phyloP scores from a whole-genome alignment of 164 flowering plant species.

The Taxillus chinensis region DNA sequence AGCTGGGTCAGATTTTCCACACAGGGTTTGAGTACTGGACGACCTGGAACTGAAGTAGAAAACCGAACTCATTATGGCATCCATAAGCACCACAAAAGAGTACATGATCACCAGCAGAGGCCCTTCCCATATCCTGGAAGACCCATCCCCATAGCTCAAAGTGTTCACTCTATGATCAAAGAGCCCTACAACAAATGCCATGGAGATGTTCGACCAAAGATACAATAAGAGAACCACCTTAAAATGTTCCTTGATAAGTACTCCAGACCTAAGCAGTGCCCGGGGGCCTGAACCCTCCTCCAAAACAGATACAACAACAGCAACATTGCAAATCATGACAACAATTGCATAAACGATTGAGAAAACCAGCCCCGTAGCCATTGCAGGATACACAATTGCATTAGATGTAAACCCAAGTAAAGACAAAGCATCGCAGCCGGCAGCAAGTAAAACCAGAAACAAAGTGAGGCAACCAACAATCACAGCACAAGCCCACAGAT shows the following conservation, averaged over 20 bases:
- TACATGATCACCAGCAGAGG: conserved; percentile 89
- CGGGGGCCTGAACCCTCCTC: conserved; percentile 83
- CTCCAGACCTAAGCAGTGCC: conserved; percentile 62
- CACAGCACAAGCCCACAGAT: conserved; percentile 56
- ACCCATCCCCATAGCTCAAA: conserved; percentile 95
- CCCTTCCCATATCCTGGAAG: conserved; percentile 96
- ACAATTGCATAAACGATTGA: conserved; percentile 69
- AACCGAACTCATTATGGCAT: conserved; percentile 91
- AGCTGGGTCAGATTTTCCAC: conserved; percentile 25
- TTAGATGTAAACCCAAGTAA: conserved; percentile 39
- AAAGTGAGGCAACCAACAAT: conserved; percentile 46
- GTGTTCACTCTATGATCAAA: conserved; percentile 97
- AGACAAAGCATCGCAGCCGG: conserved; percentile 42
- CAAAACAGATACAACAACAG: conserved; percentile 70
- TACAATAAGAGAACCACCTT: conserved; percentile 86
- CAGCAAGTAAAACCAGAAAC: conserved; percentile 52
- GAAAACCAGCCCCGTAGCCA: conserved; percentile 50
- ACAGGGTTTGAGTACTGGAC: conserved; percentile 32
- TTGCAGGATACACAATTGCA: conserved; percentile 46
- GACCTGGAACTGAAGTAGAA: conserved; percentile 92
- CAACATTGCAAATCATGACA: conserved; percentile 65
- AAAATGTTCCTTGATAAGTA: conserved; percentile 72
- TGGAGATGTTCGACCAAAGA: conserved; percentile 81
- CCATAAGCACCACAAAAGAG: conserved; percentile 81
- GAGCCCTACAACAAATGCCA: conserved; percentile 84